Evolutionary conservation across 495 filamentous ascomycete genomes (phyloP).

Genomic region (Echria macrotheca): DNA sequence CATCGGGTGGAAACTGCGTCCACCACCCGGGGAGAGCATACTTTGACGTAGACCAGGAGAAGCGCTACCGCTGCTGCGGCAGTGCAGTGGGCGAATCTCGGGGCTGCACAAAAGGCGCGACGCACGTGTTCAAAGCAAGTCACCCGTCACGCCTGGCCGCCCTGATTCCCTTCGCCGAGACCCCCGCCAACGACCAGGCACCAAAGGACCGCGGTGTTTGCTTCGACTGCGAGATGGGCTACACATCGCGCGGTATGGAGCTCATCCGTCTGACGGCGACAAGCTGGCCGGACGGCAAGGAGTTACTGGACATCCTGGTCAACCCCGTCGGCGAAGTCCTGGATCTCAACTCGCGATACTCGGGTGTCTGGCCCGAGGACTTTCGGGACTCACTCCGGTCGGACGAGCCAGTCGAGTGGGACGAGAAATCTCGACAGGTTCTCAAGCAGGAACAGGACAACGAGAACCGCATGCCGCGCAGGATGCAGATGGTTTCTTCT

Average conservation of each 20-base stretch:
- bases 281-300: conserved; percentile 73
- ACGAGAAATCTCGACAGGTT: neutral
- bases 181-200: conserved; percentile 54
- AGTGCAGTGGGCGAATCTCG: conserved; percentile 58
- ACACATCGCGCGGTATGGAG: conserved; percentile 80
- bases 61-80: conserved; percentile 72
- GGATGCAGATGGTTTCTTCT: conserved; percentile 63
- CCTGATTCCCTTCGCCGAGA: conserved; percentile 71
- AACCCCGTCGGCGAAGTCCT: conserved; percentile 76
- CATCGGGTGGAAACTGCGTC: conserved; percentile 68
- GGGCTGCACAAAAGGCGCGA: conserved; percentile 63
- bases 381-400: conserved; percentile 51
- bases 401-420: conserved; percentile 40
- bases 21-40: conserved; percentile 68
- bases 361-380: conserved; percentile 72
- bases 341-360: conserved; percentile 86
- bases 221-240: conserved; percentile 98
- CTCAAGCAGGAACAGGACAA: neutral
- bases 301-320: conserved; percentile 79
- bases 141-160: conserved; percentile 70
- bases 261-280: conserved; percentile 82
- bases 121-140: conserved; percentile 84
- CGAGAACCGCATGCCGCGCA: conserved; percentile 9
- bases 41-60: conserved; percentile 45
- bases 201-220: conserved; percentile 51